These are phyloP conservation scores for Mortierella sp. DNA, from an alignment of 371 early-diverging fungal species.

Conservation along the genomic window DNA sequence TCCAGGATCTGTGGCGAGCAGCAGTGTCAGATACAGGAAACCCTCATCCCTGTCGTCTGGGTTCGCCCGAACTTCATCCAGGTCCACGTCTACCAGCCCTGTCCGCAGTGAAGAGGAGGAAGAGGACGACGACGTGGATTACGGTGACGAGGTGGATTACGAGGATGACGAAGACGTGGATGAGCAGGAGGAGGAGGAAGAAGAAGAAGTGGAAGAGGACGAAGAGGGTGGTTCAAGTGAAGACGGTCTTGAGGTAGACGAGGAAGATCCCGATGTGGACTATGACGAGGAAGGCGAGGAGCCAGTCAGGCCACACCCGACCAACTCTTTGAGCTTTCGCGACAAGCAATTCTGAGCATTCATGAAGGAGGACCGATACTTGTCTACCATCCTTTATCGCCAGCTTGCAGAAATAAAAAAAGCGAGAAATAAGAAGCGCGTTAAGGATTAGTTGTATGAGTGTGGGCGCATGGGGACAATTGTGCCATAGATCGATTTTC, in stretches of 20 bases:
- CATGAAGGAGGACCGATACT: not conserved
- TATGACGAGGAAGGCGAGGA: conserved; percentile 38
- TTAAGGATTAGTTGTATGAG: not conserved
- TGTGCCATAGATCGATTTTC: conserved; percentile 1
- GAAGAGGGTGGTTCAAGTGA: not conserved
- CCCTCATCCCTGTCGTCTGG: not conserved
- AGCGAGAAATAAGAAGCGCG: not conserved
- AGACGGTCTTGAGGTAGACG: not conserved
- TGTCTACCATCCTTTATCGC: not conserved
- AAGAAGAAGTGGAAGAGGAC: not conserved
- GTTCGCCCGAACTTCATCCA: not conserved
- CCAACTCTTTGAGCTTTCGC: conserved; percentile 25
- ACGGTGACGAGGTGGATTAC: conserved; percentile 27
- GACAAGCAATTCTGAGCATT: not conserved
- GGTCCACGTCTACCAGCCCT: conserved; percentile 13
- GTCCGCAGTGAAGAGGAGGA: conserved; percentile 4
- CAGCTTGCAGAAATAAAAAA: not conserved
- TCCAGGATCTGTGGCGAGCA: not conserved
- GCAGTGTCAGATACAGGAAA: not conserved
- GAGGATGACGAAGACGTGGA: conserved; percentile 18
- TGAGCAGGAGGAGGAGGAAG: conserved; percentile 20
- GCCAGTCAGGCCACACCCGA: conserved; percentile 33
- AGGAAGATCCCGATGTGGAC: conserved; percentile 31
- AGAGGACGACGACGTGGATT: conserved; percentile 16
- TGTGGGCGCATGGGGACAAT: not conserved